A percentile compares a stretch with the other conserved stretches of the same genome.
Conservation (phyloP, 108 stramenopile genomes). For the Mediolabrus comicus region DNA sequence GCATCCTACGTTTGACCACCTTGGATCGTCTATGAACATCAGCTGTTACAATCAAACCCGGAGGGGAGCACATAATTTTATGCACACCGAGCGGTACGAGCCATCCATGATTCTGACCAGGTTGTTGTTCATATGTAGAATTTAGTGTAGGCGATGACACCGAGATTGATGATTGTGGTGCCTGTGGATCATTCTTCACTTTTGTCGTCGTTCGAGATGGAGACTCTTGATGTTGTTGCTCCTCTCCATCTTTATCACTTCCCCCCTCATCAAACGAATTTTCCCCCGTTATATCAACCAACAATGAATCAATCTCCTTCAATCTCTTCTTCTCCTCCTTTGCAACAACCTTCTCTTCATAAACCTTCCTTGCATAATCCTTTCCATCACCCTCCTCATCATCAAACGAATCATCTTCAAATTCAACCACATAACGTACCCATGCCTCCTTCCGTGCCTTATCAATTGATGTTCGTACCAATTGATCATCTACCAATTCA, state of each 20-base stretch:
- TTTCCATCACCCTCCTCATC: constrained; percentile 2
- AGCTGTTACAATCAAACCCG: constrained; percentile 37
- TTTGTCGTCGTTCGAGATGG: neutral
- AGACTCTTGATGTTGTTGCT: neutral
- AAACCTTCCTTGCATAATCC: too few relatives aligned
- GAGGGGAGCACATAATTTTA: constrained; percentile 26
- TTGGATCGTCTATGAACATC: constrained; percentile 36
- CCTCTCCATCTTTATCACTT: neutral
- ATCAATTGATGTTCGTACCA: constrained; percentile 29
- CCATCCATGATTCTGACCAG: constrained; percentile 35
- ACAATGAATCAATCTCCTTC: neutral
- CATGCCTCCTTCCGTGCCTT: constrained; percentile 43
- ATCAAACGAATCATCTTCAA: constrained; percentile 1
- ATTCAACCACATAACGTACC: constrained; percentile 28
- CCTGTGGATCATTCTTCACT: neutral
- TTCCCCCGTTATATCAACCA: neutral
- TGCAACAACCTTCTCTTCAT: constrained; percentile 8
- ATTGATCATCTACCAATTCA: constrained; percentile 22
- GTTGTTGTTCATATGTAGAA: neutral
- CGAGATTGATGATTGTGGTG: neutral
- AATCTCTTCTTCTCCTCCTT: neutral
- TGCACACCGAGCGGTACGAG: constrained; percentile 41
- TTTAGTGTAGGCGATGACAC: neutral
- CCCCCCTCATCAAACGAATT: neutral
- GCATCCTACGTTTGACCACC: constrained; percentile 27